Percentiles rank a stretch among this genome's conserved stretches.
phyloP scores from a whole-genome alignment of 768 basidiomycete species.

The Tulasnella calospora region DNA sequence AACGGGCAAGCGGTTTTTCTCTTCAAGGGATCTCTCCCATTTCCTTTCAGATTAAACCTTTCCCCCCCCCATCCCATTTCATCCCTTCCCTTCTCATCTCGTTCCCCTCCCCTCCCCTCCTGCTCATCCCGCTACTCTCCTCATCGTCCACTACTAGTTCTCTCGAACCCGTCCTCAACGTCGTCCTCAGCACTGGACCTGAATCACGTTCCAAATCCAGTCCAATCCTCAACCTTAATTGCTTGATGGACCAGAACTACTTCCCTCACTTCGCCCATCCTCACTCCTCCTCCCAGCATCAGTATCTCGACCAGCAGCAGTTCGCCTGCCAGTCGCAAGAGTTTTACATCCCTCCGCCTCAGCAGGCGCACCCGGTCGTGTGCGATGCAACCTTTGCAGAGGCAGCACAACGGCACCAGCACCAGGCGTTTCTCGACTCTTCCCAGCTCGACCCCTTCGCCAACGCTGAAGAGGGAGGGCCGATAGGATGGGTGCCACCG shows the following conservation, averaged over 20 bases:
- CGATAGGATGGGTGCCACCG: neutral
- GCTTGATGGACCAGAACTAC: neutral
- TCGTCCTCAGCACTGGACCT: neutral
- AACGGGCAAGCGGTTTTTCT: neutral
- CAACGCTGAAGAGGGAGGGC: slow-evolving; percentile 4
- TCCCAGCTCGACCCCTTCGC: neutral
- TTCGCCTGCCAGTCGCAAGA: neutral
- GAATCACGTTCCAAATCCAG: neutral
- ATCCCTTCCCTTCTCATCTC: neutral
- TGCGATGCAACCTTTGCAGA: neutral
- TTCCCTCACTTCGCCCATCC: neutral
- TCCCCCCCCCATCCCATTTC: neutral
- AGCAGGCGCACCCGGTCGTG: neutral
- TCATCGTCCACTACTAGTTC: neutral
- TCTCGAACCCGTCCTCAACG: neutral
- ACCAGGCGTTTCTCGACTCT: neutral
- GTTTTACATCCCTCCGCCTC: neutral
- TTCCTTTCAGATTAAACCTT: neutral
- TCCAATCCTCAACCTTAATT: neutral
- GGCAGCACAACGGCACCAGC: neutral
- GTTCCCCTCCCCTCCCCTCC: neutral
- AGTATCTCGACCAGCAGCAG: neutral
- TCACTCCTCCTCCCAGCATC: neutral
- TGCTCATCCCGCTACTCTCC: neutral
- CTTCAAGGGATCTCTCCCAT: neutral